Base-by-base conservation (phyloP, 2,329 filamentous ascomycete species). In the Exophiala oligosperma region DNA sequence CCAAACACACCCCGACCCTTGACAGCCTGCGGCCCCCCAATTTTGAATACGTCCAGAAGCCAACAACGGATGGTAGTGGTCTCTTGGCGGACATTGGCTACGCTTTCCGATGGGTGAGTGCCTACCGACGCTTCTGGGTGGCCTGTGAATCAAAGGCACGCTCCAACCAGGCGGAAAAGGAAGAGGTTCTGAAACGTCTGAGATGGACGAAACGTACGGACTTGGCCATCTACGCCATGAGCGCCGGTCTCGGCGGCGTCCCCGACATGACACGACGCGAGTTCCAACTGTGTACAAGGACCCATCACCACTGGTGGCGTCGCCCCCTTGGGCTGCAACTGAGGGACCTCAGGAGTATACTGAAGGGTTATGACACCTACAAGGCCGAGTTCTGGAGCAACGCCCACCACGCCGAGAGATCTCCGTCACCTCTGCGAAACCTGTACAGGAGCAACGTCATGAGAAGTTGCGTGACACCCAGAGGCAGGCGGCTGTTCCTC, bases 1-100 rank as follows among this genome's bases (percentile, higher is more conserved):
- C 38, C n/a, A 9, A 12, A 32, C 23, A 41, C 49, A 23, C n/a
- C 9, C 56, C 26, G 43, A 48, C 23, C 49, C 53, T 59, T 29
- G 47, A 48, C 14, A 29, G 17, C 23, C 29, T 57, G 21, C 24
- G 58, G 35, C 54, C 54, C 11, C 40, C 55, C 28, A 12, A 12
- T 37, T 29, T 49, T n/a, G 50, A 56, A 3, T 43, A 49, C 24
- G 38, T 47, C 24, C 37, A 43, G 41, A 23, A 23, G 11, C 51
- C 51, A 28, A n/a, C 21, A 11, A 23, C 32, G 28, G 49, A 52
- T 21, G 17, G 32, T 5, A 35, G 37, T 49, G 58, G 54, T n/a
- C 28, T 29, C 17, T 54, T 57, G 8, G 35, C 49, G 32, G 11
- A 8, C 32, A 2, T 35, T 11, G 32, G 32, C 7, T 35, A 35